Conservation (phyloP, 345 rosid genomes). For the Atalantia buxifolia region DNA sequence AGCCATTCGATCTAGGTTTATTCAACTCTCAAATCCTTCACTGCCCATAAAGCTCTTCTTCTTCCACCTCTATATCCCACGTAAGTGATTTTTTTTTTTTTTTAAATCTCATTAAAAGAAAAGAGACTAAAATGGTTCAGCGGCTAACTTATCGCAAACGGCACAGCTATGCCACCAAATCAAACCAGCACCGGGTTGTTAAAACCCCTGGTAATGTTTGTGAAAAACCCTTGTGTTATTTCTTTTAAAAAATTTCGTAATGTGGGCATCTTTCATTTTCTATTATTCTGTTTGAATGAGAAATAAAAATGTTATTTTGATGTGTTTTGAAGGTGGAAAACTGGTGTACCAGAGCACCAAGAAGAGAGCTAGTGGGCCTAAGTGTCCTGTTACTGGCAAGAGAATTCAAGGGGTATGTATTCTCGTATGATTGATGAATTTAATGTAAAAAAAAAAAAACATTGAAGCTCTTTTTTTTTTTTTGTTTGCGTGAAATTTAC, state of each 20-base stretch:
- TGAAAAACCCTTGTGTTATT: background rate
- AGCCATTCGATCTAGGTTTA: constrained; percentile 24
- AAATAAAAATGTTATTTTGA: background rate
- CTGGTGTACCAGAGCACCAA: constrained; percentile 70
- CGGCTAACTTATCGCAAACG: constrained; percentile 61
- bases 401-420: constrained; percentile 69
- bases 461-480: background rate
- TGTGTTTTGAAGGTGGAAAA: constrained; percentile 51
- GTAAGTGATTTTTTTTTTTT: background rate
- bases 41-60: background rate
- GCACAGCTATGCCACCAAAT: constrained; percentile 76
- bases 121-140: constrained; percentile 49
- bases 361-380: constrained; percentile 73
- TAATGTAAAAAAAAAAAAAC: too few relatives aligned
- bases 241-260: background rate
- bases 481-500: background rate
- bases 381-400: constrained; percentile 75
- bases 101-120: background rate
- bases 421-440: background rate
- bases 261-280: background rate
- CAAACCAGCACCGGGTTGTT: constrained; percentile 65
- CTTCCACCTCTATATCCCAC: background rate
- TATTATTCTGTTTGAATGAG: background rate
- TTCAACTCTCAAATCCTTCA: background rate
- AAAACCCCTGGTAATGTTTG: constrained; percentile 49